phyloP scores from a whole-genome alignment of 1,139 yeast genomes.

The Lizanozyma gosingica region DNA sequence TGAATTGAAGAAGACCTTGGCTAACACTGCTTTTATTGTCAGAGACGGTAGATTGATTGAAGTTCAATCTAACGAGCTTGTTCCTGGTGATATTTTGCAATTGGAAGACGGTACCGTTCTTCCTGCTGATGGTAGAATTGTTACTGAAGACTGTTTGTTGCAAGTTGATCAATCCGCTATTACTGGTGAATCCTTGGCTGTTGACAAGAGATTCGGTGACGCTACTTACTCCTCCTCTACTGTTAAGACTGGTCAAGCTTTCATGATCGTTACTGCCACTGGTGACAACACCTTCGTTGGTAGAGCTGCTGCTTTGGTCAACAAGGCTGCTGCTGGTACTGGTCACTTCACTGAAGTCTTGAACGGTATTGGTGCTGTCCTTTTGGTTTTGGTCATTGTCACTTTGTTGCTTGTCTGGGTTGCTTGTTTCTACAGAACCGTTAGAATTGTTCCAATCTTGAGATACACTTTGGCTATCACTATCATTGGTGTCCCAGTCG shows the following conservation, averaged over 20 bases:
- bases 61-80: constrained; percentile 73
- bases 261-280: constrained; percentile 91
- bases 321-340: constrained; percentile 87
- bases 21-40: constrained; percentile 78
- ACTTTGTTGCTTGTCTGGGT: constrained; percentile 88
- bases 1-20: constrained; percentile 86
- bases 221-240: constrained; percentile 88
- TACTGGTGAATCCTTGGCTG: constrained; percentile 97
- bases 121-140: constrained; percentile 93
- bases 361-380: constrained; percentile 94
- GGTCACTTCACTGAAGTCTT: constrained; percentile 98
- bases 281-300: constrained; percentile 93
- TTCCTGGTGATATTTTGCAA: constrained; percentile 88
- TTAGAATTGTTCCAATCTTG: constrained; percentile 79
- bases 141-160: constrained; percentile 79
- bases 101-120: constrained; percentile 92
- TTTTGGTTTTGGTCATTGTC: constrained; percentile 80
- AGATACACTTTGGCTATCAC: constrained; percentile 94
- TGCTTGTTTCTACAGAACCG: constrained; percentile 93
- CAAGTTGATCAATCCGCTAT: constrained; percentile 97
- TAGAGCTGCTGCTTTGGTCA: constrained; percentile 94
- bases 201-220: constrained; percentile 87
- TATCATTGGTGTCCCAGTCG: constrained; percentile 99
- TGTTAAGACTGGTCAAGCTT: constrained; percentile 94
- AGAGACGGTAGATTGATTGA: constrained; percentile 76